Percentiles rank a stretch among this genome's conserved stretches.
phyloP scores from a whole-genome alignment of 768 basidiomycete species.

The Chiua virens region DNA sequence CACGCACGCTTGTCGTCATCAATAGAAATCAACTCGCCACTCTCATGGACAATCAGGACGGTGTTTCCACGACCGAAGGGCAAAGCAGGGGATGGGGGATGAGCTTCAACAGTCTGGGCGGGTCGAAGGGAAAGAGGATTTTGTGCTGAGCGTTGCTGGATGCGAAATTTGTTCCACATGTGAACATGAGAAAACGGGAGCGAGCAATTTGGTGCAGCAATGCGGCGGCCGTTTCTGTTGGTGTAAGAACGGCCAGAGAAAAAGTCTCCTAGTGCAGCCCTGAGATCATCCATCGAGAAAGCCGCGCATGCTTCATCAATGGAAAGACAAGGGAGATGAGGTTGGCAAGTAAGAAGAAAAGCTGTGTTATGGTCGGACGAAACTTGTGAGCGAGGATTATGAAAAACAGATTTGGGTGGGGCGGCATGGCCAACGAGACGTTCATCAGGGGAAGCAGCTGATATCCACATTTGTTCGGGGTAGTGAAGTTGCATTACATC shows the following conservation, averaged over 20 bases:
- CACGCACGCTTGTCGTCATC: no score
- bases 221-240: not conserved
- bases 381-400: not conserved
- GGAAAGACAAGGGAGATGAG: not conserved
- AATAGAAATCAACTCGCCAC: conserved; percentile 1
- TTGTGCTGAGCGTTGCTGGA: conserved; percentile 4
- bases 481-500: not conserved
- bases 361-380: not conserved
- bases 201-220: not conserved
- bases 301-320: not conserved
- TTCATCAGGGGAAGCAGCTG: no score
- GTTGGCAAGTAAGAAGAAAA: no score
- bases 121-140: not conserved
- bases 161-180: conserved; percentile 4
- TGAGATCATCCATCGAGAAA: conserved; percentile 3
- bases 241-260: not conserved
- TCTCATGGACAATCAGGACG: conserved; percentile 5
- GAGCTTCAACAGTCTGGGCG: conserved; percentile 10
- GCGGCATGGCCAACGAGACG: no score
- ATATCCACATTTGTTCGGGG: no score
- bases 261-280: conserved; percentile 5
- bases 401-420: not conserved
- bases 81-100: not conserved
- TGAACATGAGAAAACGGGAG: conserved; percentile 2
- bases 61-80: conserved; percentile 5